Percentiles rank a stretch among this genome's conserved stretches.
These are phyloP conservation scores for Neofusicoccum sp. DNA, from an alignment of 2,329 filamentous ascomycete genomes.

Conservation along the genomic window DNA sequence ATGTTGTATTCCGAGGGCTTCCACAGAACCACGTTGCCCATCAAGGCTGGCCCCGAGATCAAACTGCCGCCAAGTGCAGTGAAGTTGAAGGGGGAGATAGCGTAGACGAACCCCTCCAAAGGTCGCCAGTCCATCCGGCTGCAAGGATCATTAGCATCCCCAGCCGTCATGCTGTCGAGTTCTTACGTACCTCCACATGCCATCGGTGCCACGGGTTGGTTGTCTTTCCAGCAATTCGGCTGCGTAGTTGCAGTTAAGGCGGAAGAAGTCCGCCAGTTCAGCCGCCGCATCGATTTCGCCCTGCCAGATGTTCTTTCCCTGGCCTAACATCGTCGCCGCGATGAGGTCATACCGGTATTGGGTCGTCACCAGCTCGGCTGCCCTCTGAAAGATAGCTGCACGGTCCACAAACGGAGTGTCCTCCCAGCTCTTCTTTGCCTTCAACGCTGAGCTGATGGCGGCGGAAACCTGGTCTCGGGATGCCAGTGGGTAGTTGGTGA, in stretches of 20 bases:
- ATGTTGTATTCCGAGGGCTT: slow-evolving; percentile 90
- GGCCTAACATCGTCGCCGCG: slow-evolving; percentile 91
- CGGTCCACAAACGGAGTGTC: slow-evolving; percentile 86
- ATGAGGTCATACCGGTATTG: slow-evolving; percentile 97
- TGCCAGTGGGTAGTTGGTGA: slow-evolving; percentile 85
- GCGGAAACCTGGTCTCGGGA: slow-evolving; percentile 69
- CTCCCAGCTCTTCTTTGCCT: slow-evolving; percentile 82
- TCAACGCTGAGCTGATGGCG: slow-evolving; percentile 80
- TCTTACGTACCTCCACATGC: slow-evolving; percentile 69
- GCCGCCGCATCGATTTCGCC: slow-evolving; percentile 95
- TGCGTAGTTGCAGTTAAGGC: slow-evolving; percentile 91
- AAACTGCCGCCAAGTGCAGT: slow-evolving; percentile 91
- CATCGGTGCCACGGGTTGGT: slow-evolving; percentile 75
- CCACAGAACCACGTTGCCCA: slow-evolving; percentile 95
- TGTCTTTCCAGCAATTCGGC: slow-evolving; percentile 87
- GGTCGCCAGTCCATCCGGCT: slow-evolving; percentile 80
- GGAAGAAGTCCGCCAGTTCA: slow-evolving; percentile 86
- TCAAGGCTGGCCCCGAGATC: slow-evolving; percentile 74
- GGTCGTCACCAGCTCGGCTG: slow-evolving; percentile 80
- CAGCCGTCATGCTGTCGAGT: slow-evolving; percentile 24
- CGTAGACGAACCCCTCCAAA: slow-evolving; percentile 97
- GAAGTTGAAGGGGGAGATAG: slow-evolving; percentile 93
- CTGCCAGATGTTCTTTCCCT: slow-evolving; percentile 98
- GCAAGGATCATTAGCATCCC: slow-evolving; percentile 26
- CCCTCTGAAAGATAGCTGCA: slow-evolving; percentile 91